phyloP scores from a whole-genome alignment of 202 grass and related monocot species.

The Zoysia matrella region DNA sequence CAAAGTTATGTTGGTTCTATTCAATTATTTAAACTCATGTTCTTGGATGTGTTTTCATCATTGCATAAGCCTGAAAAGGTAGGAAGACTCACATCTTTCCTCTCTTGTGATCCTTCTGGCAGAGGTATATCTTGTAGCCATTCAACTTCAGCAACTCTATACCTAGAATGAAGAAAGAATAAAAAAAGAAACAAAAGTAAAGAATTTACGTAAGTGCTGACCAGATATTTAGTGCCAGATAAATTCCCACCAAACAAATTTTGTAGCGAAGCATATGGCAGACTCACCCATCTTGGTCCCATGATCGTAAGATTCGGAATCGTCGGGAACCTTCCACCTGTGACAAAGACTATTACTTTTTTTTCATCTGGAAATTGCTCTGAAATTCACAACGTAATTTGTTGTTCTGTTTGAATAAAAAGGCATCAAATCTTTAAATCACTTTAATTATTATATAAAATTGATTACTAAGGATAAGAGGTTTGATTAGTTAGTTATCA shows the following conservation, averaged over 20 bases:
- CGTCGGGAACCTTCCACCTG: slow-evolving; percentile 91
- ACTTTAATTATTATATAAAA: neutral
- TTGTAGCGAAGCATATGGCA: slow-evolving; percentile 27
- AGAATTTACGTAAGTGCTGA: slow-evolving; percentile 10
- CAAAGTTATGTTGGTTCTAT: neutral
- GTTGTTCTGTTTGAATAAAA: slow-evolving; percentile 16
- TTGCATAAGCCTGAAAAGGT: slow-evolving; percentile 32
- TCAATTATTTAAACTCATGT: neutral
- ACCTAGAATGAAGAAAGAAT: slow-evolving; percentile 44
- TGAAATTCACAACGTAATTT: slow-evolving; percentile 36
- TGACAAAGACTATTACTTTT: slow-evolving; percentile 47
- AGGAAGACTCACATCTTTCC: slow-evolving; percentile 67
- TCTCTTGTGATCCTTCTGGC: slow-evolving; percentile 81
- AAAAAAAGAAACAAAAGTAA: slow-evolving; percentile 27
- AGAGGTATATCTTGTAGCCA: slow-evolving; percentile 78
- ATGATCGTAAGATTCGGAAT: slow-evolving; percentile 77
- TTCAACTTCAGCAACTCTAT: slow-evolving; percentile 98
- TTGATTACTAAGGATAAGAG: neutral
- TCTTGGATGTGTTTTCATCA: neutral
- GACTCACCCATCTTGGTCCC: slow-evolving; percentile 97
- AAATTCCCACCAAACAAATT: slow-evolving; percentile 40
- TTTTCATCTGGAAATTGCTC: slow-evolving; percentile 31
- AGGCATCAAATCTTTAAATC: slow-evolving; percentile 11
- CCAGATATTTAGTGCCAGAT: slow-evolving; percentile 18
- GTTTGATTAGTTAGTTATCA: neutral